Percentiles rank a stretch among this genome's conserved stretches.
Conservation (phyloP, 2,329 filamentous ascomycete species). For the Hirsutella thompsonii region DNA sequence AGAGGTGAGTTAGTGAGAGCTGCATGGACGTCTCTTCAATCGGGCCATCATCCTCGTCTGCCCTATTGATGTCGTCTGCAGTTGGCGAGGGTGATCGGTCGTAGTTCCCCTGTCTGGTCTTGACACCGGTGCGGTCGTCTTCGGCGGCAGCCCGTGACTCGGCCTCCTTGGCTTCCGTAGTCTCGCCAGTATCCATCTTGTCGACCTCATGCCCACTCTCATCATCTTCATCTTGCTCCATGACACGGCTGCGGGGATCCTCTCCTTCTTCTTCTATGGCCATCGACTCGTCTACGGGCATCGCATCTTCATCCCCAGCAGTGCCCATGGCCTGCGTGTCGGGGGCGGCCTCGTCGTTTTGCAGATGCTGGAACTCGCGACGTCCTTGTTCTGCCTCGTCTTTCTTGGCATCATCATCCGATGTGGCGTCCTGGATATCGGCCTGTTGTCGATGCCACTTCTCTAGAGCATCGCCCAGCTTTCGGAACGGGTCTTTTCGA, state of each 20-base stretch:
- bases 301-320: conserved; percentile 75
- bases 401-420: conserved; percentile 28
- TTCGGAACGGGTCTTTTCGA: conserved; percentile 68
- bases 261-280: conserved; percentile 63
- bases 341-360: conserved; percentile 67
- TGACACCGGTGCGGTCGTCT: conserved; percentile 45
- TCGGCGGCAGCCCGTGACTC: conserved; percentile 30
- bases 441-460: conserved; percentile 82
- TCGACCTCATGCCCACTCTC: conserved; percentile 34
- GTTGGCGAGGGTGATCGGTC: conserved; percentile 34
- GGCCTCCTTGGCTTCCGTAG: conserved; percentile 24
- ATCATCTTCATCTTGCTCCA: conserved; percentile 36
- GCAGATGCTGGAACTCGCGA: conserved; percentile 87
- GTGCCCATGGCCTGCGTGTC: conserved; percentile 87
- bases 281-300: conserved; percentile 77
- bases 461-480: conserved; percentile 84
- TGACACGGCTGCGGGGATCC: conserved; percentile 28
- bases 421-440: conserved; percentile 54
- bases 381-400: conserved; percentile 58
- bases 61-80: conserved; percentile 16
- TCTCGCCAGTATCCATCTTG: conserved; percentile 27
- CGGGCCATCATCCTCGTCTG: conserved; percentile 33
- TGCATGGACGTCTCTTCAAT: conserved; percentile 45
- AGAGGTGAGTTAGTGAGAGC: conserved; percentile 62
- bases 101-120: conserved; percentile 45